Percentiles rank a stretch among this genome's conserved stretches.
phyloP scores from a whole-genome alignment of 345 rosid species.

The Eucalyptus cladocalyx region DNA sequence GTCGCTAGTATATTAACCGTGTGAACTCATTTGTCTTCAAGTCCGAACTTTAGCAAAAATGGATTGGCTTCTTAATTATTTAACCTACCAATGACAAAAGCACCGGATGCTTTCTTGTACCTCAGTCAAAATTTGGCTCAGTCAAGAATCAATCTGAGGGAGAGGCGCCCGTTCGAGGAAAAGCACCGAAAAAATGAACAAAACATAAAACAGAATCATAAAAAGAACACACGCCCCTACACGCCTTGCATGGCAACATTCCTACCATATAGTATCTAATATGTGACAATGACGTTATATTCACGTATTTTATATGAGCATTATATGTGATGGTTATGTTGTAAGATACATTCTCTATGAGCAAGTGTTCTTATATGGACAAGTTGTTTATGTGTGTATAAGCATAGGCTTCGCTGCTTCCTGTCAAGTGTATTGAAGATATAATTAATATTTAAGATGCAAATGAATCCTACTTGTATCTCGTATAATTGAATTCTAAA shows the following conservation, averaged over 20 bases:
- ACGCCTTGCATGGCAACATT: background rate
- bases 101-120: background rate
- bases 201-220: too few species aligned
- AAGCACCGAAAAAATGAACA: background rate
- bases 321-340: background rate
- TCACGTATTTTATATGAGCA: background rate
- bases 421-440: background rate
- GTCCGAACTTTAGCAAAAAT: background rate
- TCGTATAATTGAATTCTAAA: too few species aligned
- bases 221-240: background rate
- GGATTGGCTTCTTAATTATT: background rate
- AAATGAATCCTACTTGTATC: too few species aligned
- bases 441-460: background rate
- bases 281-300: background rate
- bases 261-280: background rate
- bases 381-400: background rate
- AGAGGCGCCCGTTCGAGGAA: background rate
- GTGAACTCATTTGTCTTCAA: too few species aligned
- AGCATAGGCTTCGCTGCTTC: background rate
- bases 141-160: background rate
- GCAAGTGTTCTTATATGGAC: background rate
- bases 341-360: background rate
- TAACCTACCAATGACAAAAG: background rate
- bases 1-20: too few species aligned
- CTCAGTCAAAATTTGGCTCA: background rate